Evolutionary conservation across 805 yeast species (phyloP).

Genomic region (Yamadazyma laniorum): DNA sequence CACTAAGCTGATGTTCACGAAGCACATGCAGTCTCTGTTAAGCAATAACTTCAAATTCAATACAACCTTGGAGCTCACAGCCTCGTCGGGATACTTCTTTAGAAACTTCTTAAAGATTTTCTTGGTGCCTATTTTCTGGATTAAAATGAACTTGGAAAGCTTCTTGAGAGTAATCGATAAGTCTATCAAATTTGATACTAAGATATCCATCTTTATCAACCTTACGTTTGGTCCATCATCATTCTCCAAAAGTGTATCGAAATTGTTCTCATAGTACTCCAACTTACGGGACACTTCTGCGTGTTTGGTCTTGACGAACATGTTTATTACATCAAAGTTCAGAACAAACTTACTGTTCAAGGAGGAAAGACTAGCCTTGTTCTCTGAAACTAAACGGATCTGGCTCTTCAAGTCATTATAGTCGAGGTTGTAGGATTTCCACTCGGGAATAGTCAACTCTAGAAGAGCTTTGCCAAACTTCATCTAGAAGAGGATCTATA

Average conservation of each 20-base stretch:
- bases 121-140: conserved; percentile 71
- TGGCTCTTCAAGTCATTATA: conserved; percentile 73
- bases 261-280: conserved; percentile 25
- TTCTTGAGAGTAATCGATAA: conserved; percentile 53
- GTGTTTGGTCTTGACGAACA: conserved; percentile 65
- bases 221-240: conserved; percentile 12
- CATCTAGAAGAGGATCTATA: conserved; percentile 52
- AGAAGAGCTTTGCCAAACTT: conserved; percentile 80
- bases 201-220: conserved; percentile 16
- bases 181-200: conserved; percentile 38
- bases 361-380: conserved; percentile 25
- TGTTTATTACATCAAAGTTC: conserved; percentile 58
- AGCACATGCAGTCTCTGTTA: conserved; percentile 50
- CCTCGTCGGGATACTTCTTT: conserved; percentile 39
- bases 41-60: conserved; percentile 30
- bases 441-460: conserved; percentile 79
- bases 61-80: conserved; percentile 22
- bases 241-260: conserved; percentile 12
- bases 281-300: conserved; percentile 60
- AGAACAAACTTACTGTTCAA: conserved; percentile 43
- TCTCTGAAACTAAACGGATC: conserved; percentile 42
- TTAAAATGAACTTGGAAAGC: conserved; percentile 64
- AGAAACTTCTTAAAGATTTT: conserved; percentile 71
- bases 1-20: conserved; percentile 58
- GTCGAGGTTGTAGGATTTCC: conserved; percentile 82